Evolutionary conservation across 306 rosid species (phyloP).

Genomic region (Senna siamea): DNA sequence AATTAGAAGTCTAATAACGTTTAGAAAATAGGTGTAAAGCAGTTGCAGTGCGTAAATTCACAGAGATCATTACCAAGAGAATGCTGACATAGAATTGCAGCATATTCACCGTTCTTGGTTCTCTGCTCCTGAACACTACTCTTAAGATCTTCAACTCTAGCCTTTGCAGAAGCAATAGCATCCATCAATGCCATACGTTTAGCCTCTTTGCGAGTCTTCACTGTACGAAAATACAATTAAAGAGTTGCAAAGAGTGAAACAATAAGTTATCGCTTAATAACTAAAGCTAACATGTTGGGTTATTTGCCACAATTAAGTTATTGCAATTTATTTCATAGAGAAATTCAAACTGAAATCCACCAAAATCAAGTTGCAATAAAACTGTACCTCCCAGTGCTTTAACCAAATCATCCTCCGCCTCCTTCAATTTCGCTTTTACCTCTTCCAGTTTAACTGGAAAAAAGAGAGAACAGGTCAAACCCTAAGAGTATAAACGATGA

Average conservation of each 20-base stretch:
- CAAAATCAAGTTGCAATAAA: neutral
- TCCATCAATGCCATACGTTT: slow-evolving; percentile 71
- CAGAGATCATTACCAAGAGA: slow-evolving; percentile 53
- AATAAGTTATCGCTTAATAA: neutral
- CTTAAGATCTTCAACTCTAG: slow-evolving; percentile 58
- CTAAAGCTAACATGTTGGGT: neutral
- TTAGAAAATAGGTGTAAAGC: slow-evolving; percentile 5
- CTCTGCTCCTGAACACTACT: slow-evolving; percentile 51
- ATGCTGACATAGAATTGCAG: slow-evolving; percentile 54
- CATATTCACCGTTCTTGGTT: slow-evolving; percentile 56
- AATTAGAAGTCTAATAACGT: neutral
- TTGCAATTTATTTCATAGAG: neutral
- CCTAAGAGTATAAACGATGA: too few relatives aligned
- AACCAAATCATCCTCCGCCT: slow-evolving; percentile 83
- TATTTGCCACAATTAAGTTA: neutral
- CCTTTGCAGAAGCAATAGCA: slow-evolving; percentile 61
- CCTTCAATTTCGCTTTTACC: slow-evolving; percentile 61
- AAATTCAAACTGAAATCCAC: slow-evolving; percentile 19
- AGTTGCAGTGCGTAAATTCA: neutral
- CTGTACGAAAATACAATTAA: slow-evolving; percentile 45
- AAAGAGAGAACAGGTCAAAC: slow-evolving; percentile 18
- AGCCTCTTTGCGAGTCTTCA: slow-evolving; percentile 81
- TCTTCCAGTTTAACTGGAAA: slow-evolving; percentile 57
- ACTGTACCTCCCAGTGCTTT: slow-evolving; percentile 75
- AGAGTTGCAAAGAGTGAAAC: neutral